Evolutionary conservation across 306 rosid species (phyloP), one percentile per base, ranked within the genome.

Genomic region (Erythrophleum fordii): DNA sequence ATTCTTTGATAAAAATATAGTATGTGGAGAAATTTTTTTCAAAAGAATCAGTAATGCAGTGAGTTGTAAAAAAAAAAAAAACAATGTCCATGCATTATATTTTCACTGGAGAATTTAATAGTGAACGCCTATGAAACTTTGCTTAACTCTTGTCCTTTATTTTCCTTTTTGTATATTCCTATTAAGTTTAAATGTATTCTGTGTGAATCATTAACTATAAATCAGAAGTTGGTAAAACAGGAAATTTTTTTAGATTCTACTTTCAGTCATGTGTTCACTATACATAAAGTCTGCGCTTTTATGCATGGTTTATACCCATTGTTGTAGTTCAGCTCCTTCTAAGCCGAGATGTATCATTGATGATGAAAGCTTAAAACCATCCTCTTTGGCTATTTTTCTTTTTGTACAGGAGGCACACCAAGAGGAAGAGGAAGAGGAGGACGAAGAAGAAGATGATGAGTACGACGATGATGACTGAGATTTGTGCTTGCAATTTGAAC

Each of bases 381-480:
- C 23, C 23, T 66, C 25, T 39, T 3, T 11, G 46, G 18, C 6
- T 26, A 8, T 8, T 65, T 70, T 67, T 39, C 34, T 41, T 29
- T 48, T 53, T 59, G 31, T 76, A 34, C 29, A 88, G 93, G 73
- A 89, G 60, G 88, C 39, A 14, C 83, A 58, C 18, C 67, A 77
- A 25, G 87, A 77, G 14, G 87, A 77, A 5, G 72, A 68, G 53
- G 73, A 83, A 2, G 87, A 80, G 8, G 89, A 85, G 6, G 86
- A 87, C 1, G 92, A 85, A 0, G 92, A 80, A 0, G 92, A 86
- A 0, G 90, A 90, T 0, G 88, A 85, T 0, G 93, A 82, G 0
- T 88, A 83, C 0, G 94, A 85, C 1, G 92, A 91, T 0, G 92
- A 83, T 18, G 92, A 90, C 13, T 88, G 87, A 87, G 51, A 70